These are phyloP conservation scores for Trifolium repens DNA, from an alignment of 306 rosid genomes.

Conservation along the genomic window DNA sequence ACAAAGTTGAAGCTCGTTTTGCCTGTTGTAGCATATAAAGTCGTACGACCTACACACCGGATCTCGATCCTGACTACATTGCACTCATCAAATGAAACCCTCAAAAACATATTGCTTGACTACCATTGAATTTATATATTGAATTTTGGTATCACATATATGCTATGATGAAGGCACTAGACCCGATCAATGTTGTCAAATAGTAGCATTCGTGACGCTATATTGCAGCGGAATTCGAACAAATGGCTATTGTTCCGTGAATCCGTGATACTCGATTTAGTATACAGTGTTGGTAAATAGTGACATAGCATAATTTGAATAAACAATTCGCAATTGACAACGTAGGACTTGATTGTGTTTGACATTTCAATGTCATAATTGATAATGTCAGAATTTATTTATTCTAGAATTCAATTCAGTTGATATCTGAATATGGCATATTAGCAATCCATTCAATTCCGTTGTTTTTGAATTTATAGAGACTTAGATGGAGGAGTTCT, in stretches of 20 bases:
- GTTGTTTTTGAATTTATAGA: neutral
- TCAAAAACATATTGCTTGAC: neutral
- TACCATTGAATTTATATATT: conserved; percentile 2
- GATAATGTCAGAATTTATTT: conserved; percentile 17
- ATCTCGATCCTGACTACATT: too few relatives aligned
- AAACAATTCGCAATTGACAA: neutral
- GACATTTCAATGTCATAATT: conserved; percentile 25
- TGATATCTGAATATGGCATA: conserved; percentile 15
- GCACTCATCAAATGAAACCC: conserved; percentile 5
- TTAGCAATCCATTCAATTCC: conserved; percentile 4
- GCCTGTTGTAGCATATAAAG: too few relatives aligned
- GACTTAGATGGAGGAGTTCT: neutral
- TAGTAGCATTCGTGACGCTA: neutral
- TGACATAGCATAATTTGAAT: neutral
- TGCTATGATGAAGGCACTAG: neutral
- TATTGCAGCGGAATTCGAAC: neutral
- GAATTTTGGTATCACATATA: neutral
- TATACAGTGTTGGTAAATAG: neutral
- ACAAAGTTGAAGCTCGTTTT: too few relatives aligned
- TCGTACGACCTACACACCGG: too few relatives aligned
- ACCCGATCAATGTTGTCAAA: conserved; percentile 17
- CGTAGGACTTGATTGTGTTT: conserved; percentile 12
- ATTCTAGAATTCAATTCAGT: conserved; percentile 16
- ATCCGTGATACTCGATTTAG: neutral
- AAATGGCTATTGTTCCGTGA: neutral